Conservation (phyloP, 768 basidiomycete genomes). For the Cyclocybe aegerita region DNA sequence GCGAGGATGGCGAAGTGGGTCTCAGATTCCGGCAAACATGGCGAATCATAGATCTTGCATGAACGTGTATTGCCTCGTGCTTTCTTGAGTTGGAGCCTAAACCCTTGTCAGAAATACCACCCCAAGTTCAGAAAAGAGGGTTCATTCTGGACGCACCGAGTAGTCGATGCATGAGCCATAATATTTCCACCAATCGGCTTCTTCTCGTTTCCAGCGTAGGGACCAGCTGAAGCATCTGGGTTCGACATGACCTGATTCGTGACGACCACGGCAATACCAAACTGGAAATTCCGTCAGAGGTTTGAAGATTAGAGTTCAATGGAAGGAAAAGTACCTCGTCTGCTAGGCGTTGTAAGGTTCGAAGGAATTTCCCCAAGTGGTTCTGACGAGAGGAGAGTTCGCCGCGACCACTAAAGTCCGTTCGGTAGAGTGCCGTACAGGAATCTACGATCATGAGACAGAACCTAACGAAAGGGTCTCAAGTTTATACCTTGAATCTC, state of each 20-base stretch:
- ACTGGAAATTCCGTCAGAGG: constrained; percentile 46
- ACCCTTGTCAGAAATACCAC: constrained; percentile 9
- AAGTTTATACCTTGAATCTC: neutral
- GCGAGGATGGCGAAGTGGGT: constrained; percentile 91
- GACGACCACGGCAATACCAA: constrained; percentile 95
- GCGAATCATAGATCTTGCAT: constrained; percentile 98
- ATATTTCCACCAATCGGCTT: constrained; percentile 99
- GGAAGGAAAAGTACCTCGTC: constrained; percentile 71
- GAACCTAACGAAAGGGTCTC: constrained; percentile 57
- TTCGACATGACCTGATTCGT: constrained; percentile 99
- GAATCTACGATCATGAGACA: constrained; percentile 96
- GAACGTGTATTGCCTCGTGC: constrained; percentile 88
- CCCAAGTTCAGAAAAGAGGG: constrained; percentile 2
- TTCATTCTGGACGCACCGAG: constrained; percentile 54
- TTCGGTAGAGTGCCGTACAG: constrained; percentile 91
- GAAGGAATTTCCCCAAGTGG: constrained; percentile 93
- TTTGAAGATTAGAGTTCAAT: constrained; percentile 8
- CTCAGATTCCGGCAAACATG: constrained; percentile 95
- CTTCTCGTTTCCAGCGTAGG: constrained; percentile 88
- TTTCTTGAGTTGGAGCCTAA: constrained; percentile 87
- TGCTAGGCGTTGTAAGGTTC: constrained; percentile 89
- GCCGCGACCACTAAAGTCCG: constrained; percentile 93
- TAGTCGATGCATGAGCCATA: constrained; percentile 98
- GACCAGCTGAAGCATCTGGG: constrained; percentile 90
- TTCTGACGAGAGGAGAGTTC: constrained; percentile 94